Evolutionary conservation across 2,329 filamentous ascomycete species (phyloP), one percentile per base, ranked within the genome.

Genomic region (Knufia fluminis): DNA sequence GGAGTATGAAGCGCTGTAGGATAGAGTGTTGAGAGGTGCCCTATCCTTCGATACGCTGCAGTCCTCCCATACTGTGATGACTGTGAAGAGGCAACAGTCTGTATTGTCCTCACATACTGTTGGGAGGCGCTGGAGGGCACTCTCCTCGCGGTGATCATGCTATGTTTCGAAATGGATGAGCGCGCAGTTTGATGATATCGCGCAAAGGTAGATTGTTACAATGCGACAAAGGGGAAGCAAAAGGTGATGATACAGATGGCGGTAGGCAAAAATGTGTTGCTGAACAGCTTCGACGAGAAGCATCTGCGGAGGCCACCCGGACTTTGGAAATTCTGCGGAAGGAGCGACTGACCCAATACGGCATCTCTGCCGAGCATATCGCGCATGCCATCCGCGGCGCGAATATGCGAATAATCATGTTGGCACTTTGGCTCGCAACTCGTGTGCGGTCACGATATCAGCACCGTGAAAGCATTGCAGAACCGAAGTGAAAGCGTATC

Each of bases 81-180:
- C 26, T 49, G 28, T 35, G 46, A 32, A 23, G 54, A 52, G 41
- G 56, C 52, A 42, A 54, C 32, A 16, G 56, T 36, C 17, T 38
- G 36, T n/a, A 50, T 43, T 44, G 49, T 48, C 31, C 55, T 57
- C 54, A 57, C 57, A 59, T 59, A 56, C 31, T 57, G 57, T 47
- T 52, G 51, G 49, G 54, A 51, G 52, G 50, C 49, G 47, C 51
- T 17, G 2, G 57, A 39, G 19, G 55, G 53, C 49, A 52, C 52
- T 35, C 55, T 49, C 43, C 57, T 52, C 45, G 51, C 39, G 44
- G 54, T 38, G 49, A 57, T 50, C 57, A 59, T 59, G 54, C 57
- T 57, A 55, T 53, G 32, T 48, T 20, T 23, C 17, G 20, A 46
- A n/a, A 3, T 14, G 16, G 28, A 39, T 17, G 19, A 12, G 12